Conservation (phyloP, 2,329 filamentous ascomycete species). For the Beauveria australis region DNA sequence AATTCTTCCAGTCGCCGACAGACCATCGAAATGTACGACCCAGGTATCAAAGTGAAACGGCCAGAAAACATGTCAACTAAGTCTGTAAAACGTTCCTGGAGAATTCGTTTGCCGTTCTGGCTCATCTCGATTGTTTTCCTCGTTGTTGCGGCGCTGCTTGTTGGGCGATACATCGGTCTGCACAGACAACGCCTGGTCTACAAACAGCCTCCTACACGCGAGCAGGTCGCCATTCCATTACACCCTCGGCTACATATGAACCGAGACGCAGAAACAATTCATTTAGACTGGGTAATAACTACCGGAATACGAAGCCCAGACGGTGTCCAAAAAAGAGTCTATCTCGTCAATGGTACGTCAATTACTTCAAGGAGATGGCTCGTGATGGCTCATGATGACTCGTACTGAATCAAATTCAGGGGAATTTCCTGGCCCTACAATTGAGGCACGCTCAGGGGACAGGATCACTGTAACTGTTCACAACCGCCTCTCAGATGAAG, state of each 20-base stretch:
- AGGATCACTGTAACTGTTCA: conserved; percentile 50
- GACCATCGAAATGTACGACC: background rate
- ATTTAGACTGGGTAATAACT: conserved; percentile 9
- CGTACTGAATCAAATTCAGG: background rate
- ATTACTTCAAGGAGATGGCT: background rate
- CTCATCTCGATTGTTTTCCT: background rate
- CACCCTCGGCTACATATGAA: background rate
- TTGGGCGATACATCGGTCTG: background rate
- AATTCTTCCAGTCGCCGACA: background rate
- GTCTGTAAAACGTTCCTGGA: background rate
- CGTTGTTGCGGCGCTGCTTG: background rate
- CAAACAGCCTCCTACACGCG: background rate
- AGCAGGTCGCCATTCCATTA: conserved; percentile 6
- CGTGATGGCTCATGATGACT: background rate
- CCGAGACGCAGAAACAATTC: background rate
- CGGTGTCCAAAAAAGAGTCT: conserved; percentile 11
- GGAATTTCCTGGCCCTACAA: conserved; percentile 31
- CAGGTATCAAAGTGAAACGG: background rate
- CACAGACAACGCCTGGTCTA: background rate
- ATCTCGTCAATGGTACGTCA: conserved; percentile 12
- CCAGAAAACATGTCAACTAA: background rate
- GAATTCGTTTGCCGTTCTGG: background rate
- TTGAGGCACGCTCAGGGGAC: conserved; percentile 46
- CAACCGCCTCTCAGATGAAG: conserved; percentile 49
- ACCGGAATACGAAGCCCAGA: conserved; percentile 5